A percentile compares a stretch with the other conserved stretches of the same genome.
phyloP scores from a whole-genome alignment of 306 rosid genomes.

The cucumber (Cucumis sativus) region Cucumber_9930_V3 NC_026657.2:8061501-8062000 shows the following conservation, averaged over 20 bases:
- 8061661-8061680: conserved; percentile 29
- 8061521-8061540: conserved; percentile 21
- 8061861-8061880: conserved; percentile 4
- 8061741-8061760: conserved; percentile 19
- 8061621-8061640: conserved; percentile 13
- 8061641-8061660: conserved; percentile 17
- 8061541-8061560: conserved; percentile 20
- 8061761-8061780: conserved; percentile 19
- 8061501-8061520: conserved; percentile 47
- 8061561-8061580: conserved; percentile 33
- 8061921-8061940: background rate
- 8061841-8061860: conserved; percentile 7
- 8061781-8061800: conserved; percentile 18
- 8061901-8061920: background rate
- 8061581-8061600: conserved; percentile 26
- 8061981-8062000: background rate
- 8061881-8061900: conserved; percentile 11
- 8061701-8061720: background rate
- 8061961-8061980: background rate
- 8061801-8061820: conserved; percentile 26
- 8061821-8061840: conserved; percentile 38
- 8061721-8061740: background rate
- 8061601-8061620: conserved; percentile 16
- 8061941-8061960: background rate
- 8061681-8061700: conserved; percentile 15